Percentiles rank a stretch among this genome's conserved stretches.
phyloP scores from a whole-genome alignment of 2,329 filamentous ascomycete genomes.

The Chalaropsis thielavioides region DNA sequence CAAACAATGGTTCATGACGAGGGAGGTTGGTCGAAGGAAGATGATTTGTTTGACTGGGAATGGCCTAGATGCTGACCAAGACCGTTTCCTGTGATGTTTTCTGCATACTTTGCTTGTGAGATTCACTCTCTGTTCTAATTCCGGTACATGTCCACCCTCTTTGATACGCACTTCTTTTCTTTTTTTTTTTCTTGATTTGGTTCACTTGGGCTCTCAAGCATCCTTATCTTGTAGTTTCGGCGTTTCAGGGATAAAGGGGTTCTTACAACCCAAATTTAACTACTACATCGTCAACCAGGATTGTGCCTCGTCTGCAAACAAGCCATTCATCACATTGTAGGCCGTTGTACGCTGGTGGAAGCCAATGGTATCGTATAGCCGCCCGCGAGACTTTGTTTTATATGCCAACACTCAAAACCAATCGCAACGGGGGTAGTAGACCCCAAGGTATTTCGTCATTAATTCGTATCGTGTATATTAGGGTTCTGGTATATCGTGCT shows the following conservation, averaged over 20 bases:
- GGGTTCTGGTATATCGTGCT: not conserved
- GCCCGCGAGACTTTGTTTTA: too few relatives aligned
- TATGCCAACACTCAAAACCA: not conserved
- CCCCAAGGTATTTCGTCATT: slow-evolving; percentile 9
- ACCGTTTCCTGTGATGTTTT: not conserved
- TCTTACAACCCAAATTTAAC: not conserved
- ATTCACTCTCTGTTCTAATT: not conserved
- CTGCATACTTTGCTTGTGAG: not conserved
- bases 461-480: slow-evolving; percentile 1
- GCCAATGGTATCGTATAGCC: too few relatives aligned
- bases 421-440: not conserved
- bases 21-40: not conserved
- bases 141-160: not conserved
- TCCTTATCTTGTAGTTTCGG: not conserved
- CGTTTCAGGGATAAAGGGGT: not conserved
- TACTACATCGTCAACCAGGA: not conserved
- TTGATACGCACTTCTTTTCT: not conserved
- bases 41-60: not conserved
- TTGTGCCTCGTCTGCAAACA: not conserved
- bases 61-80: not conserved
- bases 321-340: not conserved
- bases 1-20: not conserved
- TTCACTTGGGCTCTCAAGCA: not conserved
- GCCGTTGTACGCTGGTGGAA: not conserved
- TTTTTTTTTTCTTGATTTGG: not conserved